These are phyloP conservation scores for Porogramme epimiltina DNA, from an alignment of 1,284 basidiomycete genomes.

Conservation along the genomic window DNA sequence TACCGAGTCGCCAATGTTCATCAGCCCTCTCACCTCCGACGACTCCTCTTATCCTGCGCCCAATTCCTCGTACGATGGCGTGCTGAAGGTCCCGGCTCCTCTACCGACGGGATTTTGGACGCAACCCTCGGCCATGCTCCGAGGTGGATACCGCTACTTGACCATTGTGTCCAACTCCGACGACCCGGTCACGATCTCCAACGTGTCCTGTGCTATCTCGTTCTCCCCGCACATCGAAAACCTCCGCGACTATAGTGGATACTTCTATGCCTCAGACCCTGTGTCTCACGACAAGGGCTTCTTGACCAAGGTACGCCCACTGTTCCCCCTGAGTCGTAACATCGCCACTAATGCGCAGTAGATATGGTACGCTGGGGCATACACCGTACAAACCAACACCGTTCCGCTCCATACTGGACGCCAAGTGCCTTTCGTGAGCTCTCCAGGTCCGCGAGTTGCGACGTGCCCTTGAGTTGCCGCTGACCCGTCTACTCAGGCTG, in stretches of 20 bases:
- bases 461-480: too few relatives aligned
- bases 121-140: conserved; percentile 44
- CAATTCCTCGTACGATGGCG: conserved; percentile 47
- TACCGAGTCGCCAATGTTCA: conserved; percentile 50
- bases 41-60: conserved; percentile 40
- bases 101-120: conserved; percentile 46
- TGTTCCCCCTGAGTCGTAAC: not conserved
- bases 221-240: conserved; percentile 58
- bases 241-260: conserved; percentile 54
- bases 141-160: conserved; percentile 60
- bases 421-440: conserved; percentile 45
- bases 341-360: conserved; percentile 1
- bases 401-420: conserved; percentile 55
- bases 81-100: conserved; percentile 41
- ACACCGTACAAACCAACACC: conserved; percentile 62
- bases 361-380: conserved; percentile 66
- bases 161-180: conserved; percentile 47
- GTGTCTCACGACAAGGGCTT: conserved; percentile 49
- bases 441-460: conserved; percentile 32
- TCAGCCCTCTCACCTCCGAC: conserved; percentile 44
- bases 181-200: conserved; percentile 43
- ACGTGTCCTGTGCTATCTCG: conserved; percentile 54
- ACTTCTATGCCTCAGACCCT: conserved; percentile 54
- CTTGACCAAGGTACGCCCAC: conserved; percentile 46
- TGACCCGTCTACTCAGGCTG: conserved; percentile 39